Evolutionary conservation across 768 basidiomycete species (phyloP).

Genomic region (Leccinum subgranulosum): DNA sequence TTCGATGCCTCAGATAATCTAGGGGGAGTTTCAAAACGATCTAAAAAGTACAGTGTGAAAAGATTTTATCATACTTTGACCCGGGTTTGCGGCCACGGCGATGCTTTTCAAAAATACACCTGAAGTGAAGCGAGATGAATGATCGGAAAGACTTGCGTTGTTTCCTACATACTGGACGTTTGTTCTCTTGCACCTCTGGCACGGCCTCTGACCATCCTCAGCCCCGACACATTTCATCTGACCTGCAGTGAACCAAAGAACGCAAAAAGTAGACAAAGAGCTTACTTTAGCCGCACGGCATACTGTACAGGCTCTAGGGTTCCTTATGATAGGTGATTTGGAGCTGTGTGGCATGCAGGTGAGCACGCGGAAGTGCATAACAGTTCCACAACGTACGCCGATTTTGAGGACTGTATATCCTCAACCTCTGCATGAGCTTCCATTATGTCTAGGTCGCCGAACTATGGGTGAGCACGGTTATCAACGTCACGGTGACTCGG

Average conservation of each 20-base stretch:
- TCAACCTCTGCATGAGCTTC: conserved; percentile 24
- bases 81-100: conserved; percentile 85
- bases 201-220: conserved; percentile 77
- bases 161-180: conserved; percentile 59
- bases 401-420: conserved; percentile 32
- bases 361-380: conserved; percentile 7
- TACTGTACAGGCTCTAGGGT: conserved; percentile 73
- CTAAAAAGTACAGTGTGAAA: conserved; percentile 1
- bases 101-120: conserved; percentile 87
- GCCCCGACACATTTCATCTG: conserved; percentile 93
- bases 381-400: conserved; percentile 18
- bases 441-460: conserved; percentile 24
- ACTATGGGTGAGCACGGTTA: conserved; percentile 30
- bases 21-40: conserved; percentile 9
- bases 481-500: conserved; percentile 40
- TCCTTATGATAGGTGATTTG: conserved; percentile 45
- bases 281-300: conserved; percentile 79
- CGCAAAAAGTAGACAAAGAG: conserved; percentile 12
- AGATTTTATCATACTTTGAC: conserved; percentile 61
- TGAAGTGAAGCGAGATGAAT: conserved; percentile 28
- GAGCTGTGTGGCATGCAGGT: conserved; percentile 27
- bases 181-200: conserved; percentile 81
- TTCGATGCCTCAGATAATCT: conserved; percentile 88
- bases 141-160: background rate
- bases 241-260: conserved; percentile 13